Percentiles rank a stretch among this genome's conserved stretches.
These are phyloP conservation scores for Nyssa sinensis DNA, from an alignment of 148 eudicot genomes.

Conservation along the genomic window DNA sequence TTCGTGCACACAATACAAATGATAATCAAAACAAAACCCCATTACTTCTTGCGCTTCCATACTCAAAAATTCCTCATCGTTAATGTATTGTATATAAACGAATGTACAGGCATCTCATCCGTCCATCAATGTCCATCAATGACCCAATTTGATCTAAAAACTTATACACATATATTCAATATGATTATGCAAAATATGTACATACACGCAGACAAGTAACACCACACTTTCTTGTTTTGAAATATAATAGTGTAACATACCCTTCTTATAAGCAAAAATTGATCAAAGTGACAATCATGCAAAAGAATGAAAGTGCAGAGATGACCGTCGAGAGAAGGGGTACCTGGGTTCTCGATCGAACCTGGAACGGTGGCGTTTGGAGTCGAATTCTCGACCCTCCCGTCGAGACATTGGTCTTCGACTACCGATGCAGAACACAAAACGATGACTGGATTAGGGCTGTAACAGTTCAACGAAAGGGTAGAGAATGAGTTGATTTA, in stretches of 20 bases:
- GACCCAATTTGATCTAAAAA: background rate
- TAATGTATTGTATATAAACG: too few relatives aligned
- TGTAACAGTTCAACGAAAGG: too few relatives aligned
- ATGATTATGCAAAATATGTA: background rate
- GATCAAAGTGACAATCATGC: background rate
- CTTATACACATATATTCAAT: background rate
- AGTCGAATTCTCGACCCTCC: slow-evolving; percentile 47
- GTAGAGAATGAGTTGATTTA: too few relatives aligned
- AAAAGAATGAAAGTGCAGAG: background rate
- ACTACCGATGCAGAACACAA: background rate
- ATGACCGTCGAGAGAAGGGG: background rate
- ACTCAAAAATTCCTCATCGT: too few relatives aligned
- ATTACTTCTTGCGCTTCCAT: too few relatives aligned
- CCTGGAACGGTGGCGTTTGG: slow-evolving; percentile 54
- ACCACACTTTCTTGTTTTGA: too few relatives aligned
- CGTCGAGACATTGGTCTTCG: slow-evolving; percentile 36
- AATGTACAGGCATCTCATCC: background rate
- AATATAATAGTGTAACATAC: background rate
- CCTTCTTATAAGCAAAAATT: background rate
- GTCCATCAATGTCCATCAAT: too few relatives aligned
- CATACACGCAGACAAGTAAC: too few relatives aligned
- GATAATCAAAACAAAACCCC: background rate
- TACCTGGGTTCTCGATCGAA: slow-evolving; percentile 71
- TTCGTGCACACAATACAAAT: background rate
- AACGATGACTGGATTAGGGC: background rate